Evolutionary conservation across 1,284 basidiomycete species (phyloP).

Genomic region (Phlebopus sp.): DNA sequence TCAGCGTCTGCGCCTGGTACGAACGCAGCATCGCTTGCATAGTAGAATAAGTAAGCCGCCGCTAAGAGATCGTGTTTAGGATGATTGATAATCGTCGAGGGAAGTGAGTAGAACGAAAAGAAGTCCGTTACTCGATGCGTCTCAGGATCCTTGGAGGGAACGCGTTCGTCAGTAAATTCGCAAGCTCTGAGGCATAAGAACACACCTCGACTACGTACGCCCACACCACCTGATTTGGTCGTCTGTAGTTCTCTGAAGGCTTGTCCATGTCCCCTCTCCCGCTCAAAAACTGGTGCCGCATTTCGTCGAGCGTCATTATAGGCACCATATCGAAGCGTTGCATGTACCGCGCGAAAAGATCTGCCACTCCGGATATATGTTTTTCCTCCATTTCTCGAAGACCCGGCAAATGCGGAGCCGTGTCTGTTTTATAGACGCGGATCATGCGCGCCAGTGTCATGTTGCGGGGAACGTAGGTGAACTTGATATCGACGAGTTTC

Average conservation of each 20-base stretch:
- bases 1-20: conserved; percentile 57
- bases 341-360: conserved; percentile 82
- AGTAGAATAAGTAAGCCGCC: conserved; percentile 94
- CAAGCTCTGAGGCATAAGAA: conserved; percentile 4
- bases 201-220: conserved; percentile 92
- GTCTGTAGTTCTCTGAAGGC: conserved; percentile 47
- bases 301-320: conserved; percentile 76
- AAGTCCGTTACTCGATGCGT: conserved; percentile 90
- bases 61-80: conserved; percentile 66
- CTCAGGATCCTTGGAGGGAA: conserved; percentile 61
- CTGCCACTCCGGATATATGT: conserved; percentile 74
- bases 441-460: conserved; percentile 88
- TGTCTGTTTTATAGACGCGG: conserved; percentile 66
- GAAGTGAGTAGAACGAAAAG: conserved; percentile 95
- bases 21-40: conserved; percentile 70
- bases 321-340: conserved; percentile 85
- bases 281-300: conserved; percentile 85
- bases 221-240: conserved; percentile 89
- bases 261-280: conserved; percentile 71
- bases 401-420: conserved; percentile 52
- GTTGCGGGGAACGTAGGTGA: conserved; percentile 82
- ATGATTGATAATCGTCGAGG: conserved; percentile 82
- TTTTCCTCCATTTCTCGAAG: conserved; percentile 86
- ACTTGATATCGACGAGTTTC: conserved; percentile 91
- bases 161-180: neutral